Percentiles rank a stretch among this genome's conserved stretches.
Evolutionary conservation across 495 filamentous ascomycete genomes (phyloP).

Genomic region (Neurospora discreta): DNA sequence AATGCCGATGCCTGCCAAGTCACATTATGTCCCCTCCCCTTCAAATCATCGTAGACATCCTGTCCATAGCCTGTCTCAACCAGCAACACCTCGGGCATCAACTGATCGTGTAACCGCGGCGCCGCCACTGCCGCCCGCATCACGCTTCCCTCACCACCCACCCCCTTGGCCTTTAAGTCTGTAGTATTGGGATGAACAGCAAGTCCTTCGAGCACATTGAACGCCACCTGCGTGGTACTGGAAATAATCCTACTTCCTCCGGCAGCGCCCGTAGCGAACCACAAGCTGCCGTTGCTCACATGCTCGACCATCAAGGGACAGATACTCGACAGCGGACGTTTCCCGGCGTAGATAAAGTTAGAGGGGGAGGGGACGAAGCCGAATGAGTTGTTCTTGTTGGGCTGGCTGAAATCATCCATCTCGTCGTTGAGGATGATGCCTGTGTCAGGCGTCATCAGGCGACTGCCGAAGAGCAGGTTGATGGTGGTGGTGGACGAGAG

Average conservation of each 20-base stretch:
- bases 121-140: slow-evolving; percentile 49
- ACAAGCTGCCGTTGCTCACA: slow-evolving; percentile 51
- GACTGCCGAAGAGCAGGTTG: slow-evolving; percentile 73
- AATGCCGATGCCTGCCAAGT: slow-evolving; percentile 52
- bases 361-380: slow-evolving; percentile 67
- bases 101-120: slow-evolving; percentile 74
- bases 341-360: slow-evolving; percentile 73
- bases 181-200: background rate
- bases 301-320: slow-evolving; percentile 62
- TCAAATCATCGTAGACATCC: slow-evolving; percentile 52
- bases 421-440: slow-evolving; percentile 75
- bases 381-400: slow-evolving; percentile 62
- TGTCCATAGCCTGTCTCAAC: slow-evolving; percentile 69
- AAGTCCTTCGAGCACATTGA: slow-evolving; percentile 51
- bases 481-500: slow-evolving; percentile 71
- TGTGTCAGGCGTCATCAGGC: slow-evolving; percentile 69
- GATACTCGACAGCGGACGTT: slow-evolving; percentile 72
- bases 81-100: slow-evolving; percentile 54
- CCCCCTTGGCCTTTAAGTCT: background rate
- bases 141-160: slow-evolving; percentile 32
- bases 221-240: slow-evolving; percentile 64
- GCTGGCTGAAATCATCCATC: slow-evolving; percentile 90
- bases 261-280: slow-evolving; percentile 63
- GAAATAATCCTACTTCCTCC: slow-evolving; percentile 88
- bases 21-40: slow-evolving; percentile 57